Percentiles rank a stretch among this genome's conserved stretches.
Evolutionary conservation across 1,284 basidiomycete genomes (phyloP).

Genomic region (Filobasidium uniguttulatum): DNA sequence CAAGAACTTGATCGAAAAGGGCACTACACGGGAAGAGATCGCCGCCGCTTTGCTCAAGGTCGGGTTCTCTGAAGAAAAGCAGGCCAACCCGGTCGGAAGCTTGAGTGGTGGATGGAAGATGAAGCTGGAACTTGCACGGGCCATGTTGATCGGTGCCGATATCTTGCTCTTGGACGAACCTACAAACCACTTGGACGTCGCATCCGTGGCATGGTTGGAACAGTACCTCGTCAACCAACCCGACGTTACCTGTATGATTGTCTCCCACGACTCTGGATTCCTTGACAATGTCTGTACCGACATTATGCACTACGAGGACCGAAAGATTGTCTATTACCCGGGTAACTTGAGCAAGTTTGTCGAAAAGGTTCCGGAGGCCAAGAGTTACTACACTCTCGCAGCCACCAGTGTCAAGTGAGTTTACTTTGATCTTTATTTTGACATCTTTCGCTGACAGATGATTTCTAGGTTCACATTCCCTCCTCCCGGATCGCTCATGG

Average conservation of each 20-base stretch:
- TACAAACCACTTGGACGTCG: constrained; percentile 79
- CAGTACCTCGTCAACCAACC: constrained; percentile 69
- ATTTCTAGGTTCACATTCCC: constrained; percentile 66
- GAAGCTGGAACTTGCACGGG: constrained; percentile 73
- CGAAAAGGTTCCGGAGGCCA: constrained; percentile 79
- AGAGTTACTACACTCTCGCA: constrained; percentile 92
- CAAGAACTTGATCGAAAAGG: constrained; percentile 39
- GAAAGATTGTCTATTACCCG: constrained; percentile 92
- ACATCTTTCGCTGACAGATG: neutral
- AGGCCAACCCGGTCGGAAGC: constrained; percentile 72
- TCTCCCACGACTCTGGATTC: constrained; percentile 98
- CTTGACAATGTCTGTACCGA: constrained; percentile 94
- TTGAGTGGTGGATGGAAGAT: constrained; percentile 99
- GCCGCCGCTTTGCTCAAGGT: constrained; percentile 65
- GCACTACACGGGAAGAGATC: constrained; percentile 53
- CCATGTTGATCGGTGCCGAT: constrained; percentile 95
- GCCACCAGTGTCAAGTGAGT: constrained; percentile 72
- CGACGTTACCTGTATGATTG: constrained; percentile 79
- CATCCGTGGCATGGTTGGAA: constrained; percentile 88
- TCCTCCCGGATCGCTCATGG: constrained; percentile 89
- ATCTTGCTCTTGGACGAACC: constrained; percentile 83
- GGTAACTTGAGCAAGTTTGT: constrained; percentile 92
- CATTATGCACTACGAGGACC: constrained; percentile 90
- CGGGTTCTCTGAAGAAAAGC: constrained; percentile 80
- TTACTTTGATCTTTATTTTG: neutral